A percentile compares a stretch with the other conserved stretches of the same genome.
Evolutionary conservation across 768 basidiomycete species (phyloP).

Genomic region (Agrocybe praecox): DNA sequence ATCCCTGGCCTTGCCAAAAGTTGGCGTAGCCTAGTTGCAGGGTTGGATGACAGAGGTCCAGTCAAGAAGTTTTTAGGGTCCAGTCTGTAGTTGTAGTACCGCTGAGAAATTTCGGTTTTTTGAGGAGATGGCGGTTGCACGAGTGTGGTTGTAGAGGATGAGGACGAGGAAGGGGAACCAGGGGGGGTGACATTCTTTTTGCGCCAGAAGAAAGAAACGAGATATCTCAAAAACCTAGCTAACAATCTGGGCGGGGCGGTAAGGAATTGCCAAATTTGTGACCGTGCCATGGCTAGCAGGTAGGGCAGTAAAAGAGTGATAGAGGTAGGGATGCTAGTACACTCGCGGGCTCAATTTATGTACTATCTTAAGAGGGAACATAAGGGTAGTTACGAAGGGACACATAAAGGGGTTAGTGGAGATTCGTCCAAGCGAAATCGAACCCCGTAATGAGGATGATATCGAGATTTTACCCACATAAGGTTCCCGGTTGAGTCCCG

Average conservation of each 20-base stretch:
- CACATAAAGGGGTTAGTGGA: neutral
- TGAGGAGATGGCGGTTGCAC: neutral
- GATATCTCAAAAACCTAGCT: neutral
- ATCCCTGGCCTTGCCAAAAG: slow-evolving; percentile 73
- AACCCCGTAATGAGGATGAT: neutral
- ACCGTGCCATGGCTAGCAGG: neutral
- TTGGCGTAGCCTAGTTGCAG: slow-evolving; percentile 71
- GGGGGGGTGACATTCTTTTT: neutral
- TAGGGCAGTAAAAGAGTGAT: neutral
- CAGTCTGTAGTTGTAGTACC: slow-evolving; percentile 70
- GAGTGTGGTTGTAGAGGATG: neutral
- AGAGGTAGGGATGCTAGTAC: neutral
- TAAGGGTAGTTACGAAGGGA: neutral
- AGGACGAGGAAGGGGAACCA: neutral
- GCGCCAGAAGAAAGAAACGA: slow-evolving; percentile 1
- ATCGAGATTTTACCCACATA: neutral
- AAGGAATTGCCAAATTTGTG: neutral
- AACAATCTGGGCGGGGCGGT: neutral
- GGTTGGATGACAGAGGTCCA: slow-evolving; percentile 66
- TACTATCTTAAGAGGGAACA: neutral
- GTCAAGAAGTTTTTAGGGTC: slow-evolving; percentile 71
- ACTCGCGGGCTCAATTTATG: neutral
- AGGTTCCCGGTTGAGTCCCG: neutral
- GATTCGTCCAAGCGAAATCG: neutral
- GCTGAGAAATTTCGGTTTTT: neutral